Evolutionary conservation across 2,329 filamentous ascomycete species (phyloP).

Genomic region (Neonectria ditissima): DNA sequence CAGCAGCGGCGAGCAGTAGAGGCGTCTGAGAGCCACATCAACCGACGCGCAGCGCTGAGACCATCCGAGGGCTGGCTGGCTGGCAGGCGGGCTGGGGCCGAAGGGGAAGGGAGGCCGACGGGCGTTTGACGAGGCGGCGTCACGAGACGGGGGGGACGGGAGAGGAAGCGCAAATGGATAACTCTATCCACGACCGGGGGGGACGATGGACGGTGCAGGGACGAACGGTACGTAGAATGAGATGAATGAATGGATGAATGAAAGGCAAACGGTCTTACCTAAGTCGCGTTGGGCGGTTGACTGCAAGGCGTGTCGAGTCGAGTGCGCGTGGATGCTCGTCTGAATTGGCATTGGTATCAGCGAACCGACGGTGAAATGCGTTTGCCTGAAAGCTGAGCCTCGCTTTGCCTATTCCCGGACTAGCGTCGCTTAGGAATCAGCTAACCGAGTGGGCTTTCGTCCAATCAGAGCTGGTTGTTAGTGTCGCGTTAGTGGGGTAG

Average conservation of each 20-base stretch:
- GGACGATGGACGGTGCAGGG: conserved; percentile 21
- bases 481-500: neutral
- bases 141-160: conserved; percentile 26
- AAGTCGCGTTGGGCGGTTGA: conserved; percentile 47
- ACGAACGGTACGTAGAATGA: conserved; percentile 35
- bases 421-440: conserved; percentile 44
- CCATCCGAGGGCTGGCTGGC: conserved; percentile 34
- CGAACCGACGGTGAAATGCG: conserved; percentile 44
- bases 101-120: conserved; percentile 36
- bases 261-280: conserved; percentile 48
- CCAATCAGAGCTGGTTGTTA: conserved; percentile 44
- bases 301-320: conserved; percentile 37
- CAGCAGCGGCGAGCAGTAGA: conserved; percentile 19
- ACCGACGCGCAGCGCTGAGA: conserved; percentile 44
- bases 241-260: conserved; percentile 37
- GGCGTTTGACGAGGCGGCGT: conserved; percentile 28
- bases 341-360: conserved; percentile 50
- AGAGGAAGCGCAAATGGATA: conserved; percentile 27
- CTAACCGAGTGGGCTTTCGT: conserved; percentile 25
- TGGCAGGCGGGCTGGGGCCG: conserved; percentile 30
- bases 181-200: conserved; percentile 34
- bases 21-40: conserved; percentile 28
- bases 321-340: conserved; percentile 43
- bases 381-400: conserved; percentile 41
- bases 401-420: conserved; percentile 45